Evolutionary conservation across 1,284 basidiomycete genomes (phyloP).

Genomic region (Amylostereum areolatum): DNA sequence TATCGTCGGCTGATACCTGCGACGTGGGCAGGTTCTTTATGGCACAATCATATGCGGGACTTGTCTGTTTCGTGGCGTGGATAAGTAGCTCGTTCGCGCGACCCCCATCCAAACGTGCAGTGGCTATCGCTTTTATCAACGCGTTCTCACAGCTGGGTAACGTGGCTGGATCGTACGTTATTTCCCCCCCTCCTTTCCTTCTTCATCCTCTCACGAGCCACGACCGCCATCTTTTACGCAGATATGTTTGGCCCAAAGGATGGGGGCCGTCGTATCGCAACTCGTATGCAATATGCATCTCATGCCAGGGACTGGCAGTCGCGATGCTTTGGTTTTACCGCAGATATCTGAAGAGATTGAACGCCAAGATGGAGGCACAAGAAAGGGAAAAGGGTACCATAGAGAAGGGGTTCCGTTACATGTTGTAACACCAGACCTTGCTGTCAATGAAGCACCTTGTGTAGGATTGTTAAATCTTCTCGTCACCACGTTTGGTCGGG

Average conservation of each 20-base stretch:
- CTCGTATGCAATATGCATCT: constrained; percentile 48
- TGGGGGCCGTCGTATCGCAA: constrained; percentile 37
- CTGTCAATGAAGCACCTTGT: too few relatives aligned
- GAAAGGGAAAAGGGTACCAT: constrained; percentile 33
- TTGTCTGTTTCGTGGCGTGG: constrained; percentile 68
- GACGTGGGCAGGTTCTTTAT: constrained; percentile 53
- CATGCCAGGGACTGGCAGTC: constrained; percentile 38
- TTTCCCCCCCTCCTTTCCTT: neutral
- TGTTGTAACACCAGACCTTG: constrained; percentile 24
- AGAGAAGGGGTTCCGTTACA: constrained; percentile 44
- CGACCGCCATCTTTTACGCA: constrained; percentile 5
- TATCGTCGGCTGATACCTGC: neutral
- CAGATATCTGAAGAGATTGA: constrained; percentile 40
- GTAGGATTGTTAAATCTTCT: too few relatives aligned
- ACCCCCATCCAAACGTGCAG: constrained; percentile 67
- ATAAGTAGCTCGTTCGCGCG: constrained; percentile 62
- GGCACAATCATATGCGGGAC: constrained; percentile 68
- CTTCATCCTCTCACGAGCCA: neutral
- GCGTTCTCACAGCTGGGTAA: constrained; percentile 68
- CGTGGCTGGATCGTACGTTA: constrained; percentile 56
- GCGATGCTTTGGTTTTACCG: constrained; percentile 52
- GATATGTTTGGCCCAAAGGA: constrained; percentile 33
- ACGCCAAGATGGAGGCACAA: constrained; percentile 36
- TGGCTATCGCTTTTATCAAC: constrained; percentile 69
- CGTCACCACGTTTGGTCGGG: too few relatives aligned